Conservation (phyloP, 208 protist genomes). For the Leptomonas pyrrhocoris region DNA sequence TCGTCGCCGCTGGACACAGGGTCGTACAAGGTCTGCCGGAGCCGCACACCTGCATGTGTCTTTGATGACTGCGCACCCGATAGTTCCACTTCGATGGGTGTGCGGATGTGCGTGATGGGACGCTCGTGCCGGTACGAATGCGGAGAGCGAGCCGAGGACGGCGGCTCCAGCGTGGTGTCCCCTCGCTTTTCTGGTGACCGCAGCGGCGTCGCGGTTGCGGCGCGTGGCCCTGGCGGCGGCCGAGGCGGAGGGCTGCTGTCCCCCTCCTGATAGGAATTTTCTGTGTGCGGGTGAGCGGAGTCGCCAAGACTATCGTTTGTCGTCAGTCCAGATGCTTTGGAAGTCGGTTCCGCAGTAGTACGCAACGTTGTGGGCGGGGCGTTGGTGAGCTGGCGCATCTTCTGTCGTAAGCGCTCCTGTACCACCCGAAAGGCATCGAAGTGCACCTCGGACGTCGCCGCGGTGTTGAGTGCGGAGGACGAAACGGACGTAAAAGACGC, state of each 20-base stretch:
- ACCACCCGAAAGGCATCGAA: constrained; percentile 68
- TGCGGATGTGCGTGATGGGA: neutral
- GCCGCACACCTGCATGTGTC: neutral
- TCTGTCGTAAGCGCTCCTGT: constrained; percentile 57
- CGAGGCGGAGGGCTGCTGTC: constrained; percentile 33
- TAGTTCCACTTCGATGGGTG: constrained; percentile 10
- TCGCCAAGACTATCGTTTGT: neutral
- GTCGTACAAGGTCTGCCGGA: neutral
- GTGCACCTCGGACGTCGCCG: neutral
- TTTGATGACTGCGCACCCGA: neutral
- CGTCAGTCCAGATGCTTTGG: neutral
- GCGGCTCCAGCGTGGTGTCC: neutral
- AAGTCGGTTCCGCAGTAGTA: neutral
- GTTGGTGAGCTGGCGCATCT: constrained; percentile 38
- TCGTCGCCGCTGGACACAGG: too few relatives aligned
- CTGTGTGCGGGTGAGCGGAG: neutral
- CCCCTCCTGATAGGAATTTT: neutral
- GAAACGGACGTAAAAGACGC: constrained; percentile 7
- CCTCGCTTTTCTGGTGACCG: neutral
- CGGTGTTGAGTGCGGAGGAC: neutral
- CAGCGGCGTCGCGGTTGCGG: constrained; percentile 25
- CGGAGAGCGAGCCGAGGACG: neutral
- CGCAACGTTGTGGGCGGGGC: neutral
- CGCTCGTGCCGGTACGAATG: neutral
- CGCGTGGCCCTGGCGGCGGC: constrained; percentile 8